phyloP scores from a whole-genome alignment of 2,329 filamentous ascomycete species.

The Fusarium napiforme region DNA sequence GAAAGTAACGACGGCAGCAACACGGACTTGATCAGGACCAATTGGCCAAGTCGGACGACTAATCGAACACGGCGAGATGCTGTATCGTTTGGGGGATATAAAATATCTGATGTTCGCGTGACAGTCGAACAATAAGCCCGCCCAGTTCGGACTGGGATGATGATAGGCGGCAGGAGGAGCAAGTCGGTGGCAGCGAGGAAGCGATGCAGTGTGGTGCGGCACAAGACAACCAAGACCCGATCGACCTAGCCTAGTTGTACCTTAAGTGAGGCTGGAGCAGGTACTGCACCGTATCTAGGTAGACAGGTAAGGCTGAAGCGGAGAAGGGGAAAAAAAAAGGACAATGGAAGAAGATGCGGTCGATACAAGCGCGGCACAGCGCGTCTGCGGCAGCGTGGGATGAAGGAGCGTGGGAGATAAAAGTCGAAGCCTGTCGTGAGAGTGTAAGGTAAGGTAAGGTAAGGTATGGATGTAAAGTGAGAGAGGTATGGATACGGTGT shows the following conservation, averaged over 20 bases:
- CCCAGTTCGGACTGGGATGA: slow-evolving; percentile 38
- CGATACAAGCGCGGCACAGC: slow-evolving; percentile 41
- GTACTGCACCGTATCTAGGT: slow-evolving; percentile 16
- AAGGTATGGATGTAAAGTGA: slow-evolving; percentile 2
- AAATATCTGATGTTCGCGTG: slow-evolving; percentile 44
- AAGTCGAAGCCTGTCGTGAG: slow-evolving; percentile 46
- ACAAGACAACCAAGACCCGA: slow-evolving; percentile 39
- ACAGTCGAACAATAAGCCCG: slow-evolving; percentile 41
- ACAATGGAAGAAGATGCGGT: slow-evolving; percentile 35
- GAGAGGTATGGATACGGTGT: slow-evolving; percentile 36
- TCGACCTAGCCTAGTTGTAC: slow-evolving; percentile 20
- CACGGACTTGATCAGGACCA: slow-evolving; percentile 38
- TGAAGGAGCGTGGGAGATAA: slow-evolving; percentile 46
- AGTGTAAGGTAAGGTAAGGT: slow-evolving; percentile 16
- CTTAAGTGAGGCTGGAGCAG: slow-evolving; percentile 40
- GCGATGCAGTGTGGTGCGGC: slow-evolving; percentile 37
- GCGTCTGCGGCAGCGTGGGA: slow-evolving; percentile 39
- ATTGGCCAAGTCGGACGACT: slow-evolving; percentile 41
- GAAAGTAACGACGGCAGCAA: slow-evolving; percentile 23
- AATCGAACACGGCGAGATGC: slow-evolving; percentile 26
- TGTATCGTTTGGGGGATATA: slow-evolving; percentile 25
- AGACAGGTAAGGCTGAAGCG: slow-evolving; percentile 34
- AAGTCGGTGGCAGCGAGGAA: slow-evolving; percentile 45
- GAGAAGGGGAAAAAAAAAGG: slow-evolving; percentile 35
- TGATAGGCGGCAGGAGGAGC: slow-evolving; percentile 35